A percentile compares a stretch with the other conserved stretches of the same genome.
Conservation (phyloP, 805 yeast species). For the Candida patagonica region DNA sequence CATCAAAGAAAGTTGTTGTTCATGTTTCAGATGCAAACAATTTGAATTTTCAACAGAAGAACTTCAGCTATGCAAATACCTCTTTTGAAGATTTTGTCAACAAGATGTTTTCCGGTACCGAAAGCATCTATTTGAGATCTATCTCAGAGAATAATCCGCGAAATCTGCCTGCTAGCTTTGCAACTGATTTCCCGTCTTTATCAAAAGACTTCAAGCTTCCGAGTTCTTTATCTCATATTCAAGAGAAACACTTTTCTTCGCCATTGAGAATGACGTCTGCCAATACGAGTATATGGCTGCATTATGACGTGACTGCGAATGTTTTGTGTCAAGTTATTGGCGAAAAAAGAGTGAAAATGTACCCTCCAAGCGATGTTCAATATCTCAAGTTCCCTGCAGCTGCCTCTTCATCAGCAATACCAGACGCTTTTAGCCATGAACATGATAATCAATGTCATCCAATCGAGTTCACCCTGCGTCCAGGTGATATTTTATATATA, state of each 20-base stretch:
- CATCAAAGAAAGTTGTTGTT: conserved; percentile 20
- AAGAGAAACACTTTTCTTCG: conserved; percentile 24
- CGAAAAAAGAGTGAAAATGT: conserved; percentile 25
- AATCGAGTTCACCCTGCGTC: conserved; percentile 24
- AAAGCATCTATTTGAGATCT: conserved; percentile 24
- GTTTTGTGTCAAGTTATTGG: conserved; percentile 30
- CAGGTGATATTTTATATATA: conserved; percentile 31
- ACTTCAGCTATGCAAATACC: conserved; percentile 25
- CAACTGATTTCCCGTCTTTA: conserved; percentile 25
- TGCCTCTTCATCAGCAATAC: conserved; percentile 27
- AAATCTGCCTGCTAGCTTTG: conserved; percentile 23
- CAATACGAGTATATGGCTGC: conserved; percentile 29
- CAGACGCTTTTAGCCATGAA: conserved; percentile 22
- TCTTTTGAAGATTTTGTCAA: conserved; percentile 24
- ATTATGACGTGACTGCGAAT: conserved; percentile 31
- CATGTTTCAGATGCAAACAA: conserved; percentile 19
- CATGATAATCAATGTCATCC: conserved; percentile 18
- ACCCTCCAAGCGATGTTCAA: conserved; percentile 28
- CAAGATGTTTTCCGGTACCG: conserved; percentile 12
- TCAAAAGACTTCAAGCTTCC: conserved; percentile 27
- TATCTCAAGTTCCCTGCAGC: conserved; percentile 26
- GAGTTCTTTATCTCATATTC: conserved; percentile 13
- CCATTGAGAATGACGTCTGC: conserved; percentile 29
- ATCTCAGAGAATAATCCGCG: conserved; percentile 25
- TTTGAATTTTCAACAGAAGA: conserved; percentile 27